A percentile compares a stretch with the other conserved stretches of the same genome.
Conservation (phyloP, 164 flowering plant species). For the Warburgia ugandensis region DNA sequence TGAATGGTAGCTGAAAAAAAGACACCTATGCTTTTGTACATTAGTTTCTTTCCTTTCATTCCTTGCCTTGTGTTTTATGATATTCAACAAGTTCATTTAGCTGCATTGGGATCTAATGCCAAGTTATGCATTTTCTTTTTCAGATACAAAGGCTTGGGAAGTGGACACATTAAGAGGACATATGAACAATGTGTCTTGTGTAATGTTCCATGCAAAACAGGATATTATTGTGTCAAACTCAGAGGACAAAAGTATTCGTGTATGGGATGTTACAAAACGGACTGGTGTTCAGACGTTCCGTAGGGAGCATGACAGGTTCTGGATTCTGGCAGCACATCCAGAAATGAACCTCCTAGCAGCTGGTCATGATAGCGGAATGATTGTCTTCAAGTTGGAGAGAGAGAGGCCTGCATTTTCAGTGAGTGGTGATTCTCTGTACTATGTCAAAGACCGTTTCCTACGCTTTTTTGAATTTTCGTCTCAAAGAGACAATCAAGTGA, state of each 20-base stretch:
- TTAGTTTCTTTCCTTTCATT: neutral
- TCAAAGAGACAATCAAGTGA: conserved; percentile 62
- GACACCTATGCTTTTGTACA: neutral
- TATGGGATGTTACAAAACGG: conserved; percentile 77
- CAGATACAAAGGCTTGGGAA: conserved; percentile 98
- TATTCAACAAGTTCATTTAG: neutral
- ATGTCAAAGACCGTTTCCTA: conserved; percentile 72
- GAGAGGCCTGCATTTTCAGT: conserved; percentile 80
- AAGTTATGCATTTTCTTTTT: conserved; percentile 11
- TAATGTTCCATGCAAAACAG: conserved; percentile 74
- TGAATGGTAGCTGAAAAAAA: conserved; percentile 69
- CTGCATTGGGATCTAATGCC: neutral
- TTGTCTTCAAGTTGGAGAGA: conserved; percentile 89
- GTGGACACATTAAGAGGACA: conserved; percentile 85
- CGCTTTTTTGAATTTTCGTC: conserved; percentile 64
- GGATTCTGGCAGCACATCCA: conserved; percentile 85
- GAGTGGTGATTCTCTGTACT: conserved; percentile 64
- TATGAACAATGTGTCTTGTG: conserved; percentile 92
- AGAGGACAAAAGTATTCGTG: conserved; percentile 89
- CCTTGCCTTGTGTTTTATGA: neutral
- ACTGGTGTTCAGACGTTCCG: conserved; percentile 92
- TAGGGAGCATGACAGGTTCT: conserved; percentile 73
- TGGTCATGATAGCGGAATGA: conserved; percentile 90
- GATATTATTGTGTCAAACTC: conserved; percentile 73
- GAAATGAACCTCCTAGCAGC: conserved; percentile 85